Evolutionary conservation across 805 yeast species (phyloP).

Genomic region (Pichia sporocuriosa): DNA sequence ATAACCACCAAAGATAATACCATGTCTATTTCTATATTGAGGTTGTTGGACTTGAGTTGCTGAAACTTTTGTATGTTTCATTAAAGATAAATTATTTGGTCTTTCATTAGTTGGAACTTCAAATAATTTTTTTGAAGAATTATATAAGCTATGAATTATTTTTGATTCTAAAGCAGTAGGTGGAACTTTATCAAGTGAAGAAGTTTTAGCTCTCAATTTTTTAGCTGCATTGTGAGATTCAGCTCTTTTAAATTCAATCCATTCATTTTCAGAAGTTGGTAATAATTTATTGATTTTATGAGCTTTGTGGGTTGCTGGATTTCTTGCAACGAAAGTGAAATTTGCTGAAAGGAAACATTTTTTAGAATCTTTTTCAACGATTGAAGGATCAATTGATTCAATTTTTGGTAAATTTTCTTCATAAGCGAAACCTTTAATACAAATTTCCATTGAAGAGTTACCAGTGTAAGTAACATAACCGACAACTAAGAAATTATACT

Average conservation of each 20-base stretch:
- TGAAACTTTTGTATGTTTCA: slow-evolving; percentile 64
- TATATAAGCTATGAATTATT: slow-evolving; percentile 75
- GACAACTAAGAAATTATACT: slow-evolving; percentile 72
- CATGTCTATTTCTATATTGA: slow-evolving; percentile 90
- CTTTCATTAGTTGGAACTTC: slow-evolving; percentile 24
- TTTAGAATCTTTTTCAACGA: slow-evolving; percentile 45
- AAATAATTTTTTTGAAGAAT: slow-evolving; percentile 37
- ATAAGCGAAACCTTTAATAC: slow-evolving; percentile 80
- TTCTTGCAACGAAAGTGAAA: slow-evolving; percentile 93
- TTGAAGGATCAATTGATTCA: slow-evolving; percentile 40
- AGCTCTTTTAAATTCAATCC: slow-evolving; percentile 81
- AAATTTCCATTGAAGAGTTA: slow-evolving; percentile 89
- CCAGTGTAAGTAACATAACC: slow-evolving; percentile 97
- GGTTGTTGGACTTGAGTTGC: slow-evolving; percentile 93
- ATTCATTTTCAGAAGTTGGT: slow-evolving; percentile 68
- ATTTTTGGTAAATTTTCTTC: slow-evolving; percentile 44
- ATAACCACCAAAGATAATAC: slow-evolving; percentile 95
- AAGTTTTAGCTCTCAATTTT: slow-evolving; percentile 65
- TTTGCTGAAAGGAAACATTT: slow-evolving; percentile 81
- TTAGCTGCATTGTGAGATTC: slow-evolving; percentile 85
- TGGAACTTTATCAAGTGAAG: slow-evolving; percentile 55
- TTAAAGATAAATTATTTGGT: slow-evolving; percentile 50
- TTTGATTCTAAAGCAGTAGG: slow-evolving; percentile 71
- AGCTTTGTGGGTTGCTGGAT: slow-evolving; percentile 86
- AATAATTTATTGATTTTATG: slow-evolving; percentile 77